phyloP scores from a whole-genome alignment of 306 rosid species.

The Senna tora region DNA sequence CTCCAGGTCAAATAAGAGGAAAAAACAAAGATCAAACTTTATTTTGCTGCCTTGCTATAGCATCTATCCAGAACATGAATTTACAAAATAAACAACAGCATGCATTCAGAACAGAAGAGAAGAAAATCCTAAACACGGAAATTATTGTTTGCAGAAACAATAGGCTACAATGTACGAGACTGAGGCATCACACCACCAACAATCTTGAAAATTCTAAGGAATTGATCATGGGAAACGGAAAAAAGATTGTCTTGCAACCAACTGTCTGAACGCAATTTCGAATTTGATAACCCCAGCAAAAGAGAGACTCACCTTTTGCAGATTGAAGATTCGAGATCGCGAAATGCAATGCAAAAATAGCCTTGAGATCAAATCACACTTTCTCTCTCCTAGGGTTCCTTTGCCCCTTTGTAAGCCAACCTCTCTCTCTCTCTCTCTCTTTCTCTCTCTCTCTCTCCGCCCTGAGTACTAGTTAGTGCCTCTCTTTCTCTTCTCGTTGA shows the following conservation, averaged over 20 bases:
- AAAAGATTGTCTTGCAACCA: conserved; percentile 42
- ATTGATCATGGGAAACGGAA: conserved; percentile 34
- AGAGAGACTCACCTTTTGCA: conserved; percentile 46
- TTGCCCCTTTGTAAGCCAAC: conserved; percentile 34
- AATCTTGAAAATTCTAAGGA: conserved; percentile 30
- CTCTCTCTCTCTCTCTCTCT: conserved; percentile 42
- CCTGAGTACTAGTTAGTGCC: not conserved
- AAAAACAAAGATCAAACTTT: conserved; percentile 38
- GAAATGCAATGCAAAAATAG: conserved; percentile 52
- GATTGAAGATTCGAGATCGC: conserved; percentile 71
- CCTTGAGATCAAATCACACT: conserved; percentile 49
- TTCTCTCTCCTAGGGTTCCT: conserved; percentile 60
- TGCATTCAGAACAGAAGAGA: not conserved
- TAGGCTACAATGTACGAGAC: conserved; percentile 44
- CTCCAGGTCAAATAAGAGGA: conserved; percentile 39
- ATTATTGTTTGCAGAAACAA: conserved; percentile 31
- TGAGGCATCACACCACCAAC: conserved; percentile 26
- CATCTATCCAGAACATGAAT: conserved; percentile 35
- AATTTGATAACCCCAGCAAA: not conserved
- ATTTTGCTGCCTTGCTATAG: conserved; percentile 8
- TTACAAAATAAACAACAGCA: conserved; percentile 23
- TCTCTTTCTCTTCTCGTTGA: conserved; percentile 51
- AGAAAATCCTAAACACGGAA: conserved; percentile 3
- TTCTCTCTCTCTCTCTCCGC: conserved; percentile 43
- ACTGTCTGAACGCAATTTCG: conserved; percentile 22